Percentiles rank a stretch among this genome's conserved stretches.
phyloP scores from a whole-genome alignment of 2,329 filamentous ascomycete species.

The Phaeosphaeriaceae sp. region DNA sequence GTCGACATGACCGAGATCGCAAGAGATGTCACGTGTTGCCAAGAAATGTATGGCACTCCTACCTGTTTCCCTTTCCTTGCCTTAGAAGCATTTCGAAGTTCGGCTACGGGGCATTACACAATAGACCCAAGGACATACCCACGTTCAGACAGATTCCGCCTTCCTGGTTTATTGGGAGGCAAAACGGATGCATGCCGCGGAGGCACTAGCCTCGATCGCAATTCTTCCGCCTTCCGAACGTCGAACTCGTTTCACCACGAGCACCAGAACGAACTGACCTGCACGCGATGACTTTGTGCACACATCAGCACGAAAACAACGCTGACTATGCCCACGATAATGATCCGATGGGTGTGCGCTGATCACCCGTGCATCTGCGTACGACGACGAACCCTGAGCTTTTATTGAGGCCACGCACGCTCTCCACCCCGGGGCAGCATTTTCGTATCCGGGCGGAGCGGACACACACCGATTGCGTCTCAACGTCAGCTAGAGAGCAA shows the following conservation, averaged over 20 bases:
- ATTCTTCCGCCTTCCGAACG: not conserved
- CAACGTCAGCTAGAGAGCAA: not conserved
- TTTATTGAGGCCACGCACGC: constrained; percentile 1
- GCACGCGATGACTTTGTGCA: not conserved
- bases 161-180: not conserved
- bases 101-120: not conserved
- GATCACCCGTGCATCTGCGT: not conserved
- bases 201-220: not conserved
- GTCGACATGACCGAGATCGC: no score
- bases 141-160: no score
- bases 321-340: not conserved
- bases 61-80: no score
- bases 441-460: not conserved
- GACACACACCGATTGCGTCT: not conserved
- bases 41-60: no score
- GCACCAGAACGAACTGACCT: not conserved
- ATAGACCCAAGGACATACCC: not conserved
- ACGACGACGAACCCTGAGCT: not conserved
- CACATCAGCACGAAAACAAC: not conserved
- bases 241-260: not conserved
- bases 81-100: no score
- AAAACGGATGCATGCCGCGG: not conserved
- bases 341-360: not conserved
- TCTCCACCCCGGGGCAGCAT: not conserved
- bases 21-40: no score